Evolutionary conservation across 2,329 filamentous ascomycete genomes (phyloP).

Genomic region (Metarhizium sp.): DNA sequence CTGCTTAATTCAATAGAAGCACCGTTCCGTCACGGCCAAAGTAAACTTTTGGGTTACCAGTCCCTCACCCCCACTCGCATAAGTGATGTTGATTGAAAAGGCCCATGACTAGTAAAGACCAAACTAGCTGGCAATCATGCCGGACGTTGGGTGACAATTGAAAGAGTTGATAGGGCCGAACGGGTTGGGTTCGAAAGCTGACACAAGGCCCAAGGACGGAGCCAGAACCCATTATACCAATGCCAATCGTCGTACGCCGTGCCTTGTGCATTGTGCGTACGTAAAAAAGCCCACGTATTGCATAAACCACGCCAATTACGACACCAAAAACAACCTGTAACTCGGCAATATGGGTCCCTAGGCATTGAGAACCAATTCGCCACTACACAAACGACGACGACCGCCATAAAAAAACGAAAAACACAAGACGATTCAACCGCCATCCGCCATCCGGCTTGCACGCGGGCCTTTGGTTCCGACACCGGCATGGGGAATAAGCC

Average conservation of each 20-base stretch:
- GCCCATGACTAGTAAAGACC: no score
- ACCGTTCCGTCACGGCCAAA: neutral
- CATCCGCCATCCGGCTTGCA: no score
- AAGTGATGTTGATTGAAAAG: no score
- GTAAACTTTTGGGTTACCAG: neutral
- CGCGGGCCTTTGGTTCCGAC: no score
- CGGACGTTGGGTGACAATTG: neutral
- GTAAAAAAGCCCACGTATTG: neutral
- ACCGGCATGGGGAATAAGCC: no score
- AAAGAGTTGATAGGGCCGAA: neutral
- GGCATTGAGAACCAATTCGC: neutral
- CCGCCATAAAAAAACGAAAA: no score
- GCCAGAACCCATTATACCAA: neutral
- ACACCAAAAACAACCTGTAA: neutral
- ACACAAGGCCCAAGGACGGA: neutral
- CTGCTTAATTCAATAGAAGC: slow-evolving; percentile 7
- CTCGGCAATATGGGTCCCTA: no score
- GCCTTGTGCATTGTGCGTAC: neutral
- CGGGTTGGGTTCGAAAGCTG: neutral
- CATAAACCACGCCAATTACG: neutral
- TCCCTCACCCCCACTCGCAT: no score
- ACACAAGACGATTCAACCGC: no score
- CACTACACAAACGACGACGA: neutral
- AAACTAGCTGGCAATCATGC: neutral
- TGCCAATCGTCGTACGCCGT: neutral